Base-by-base conservation (phyloP, 345 rosid species). In the Corchorus olitorius region DNA sequence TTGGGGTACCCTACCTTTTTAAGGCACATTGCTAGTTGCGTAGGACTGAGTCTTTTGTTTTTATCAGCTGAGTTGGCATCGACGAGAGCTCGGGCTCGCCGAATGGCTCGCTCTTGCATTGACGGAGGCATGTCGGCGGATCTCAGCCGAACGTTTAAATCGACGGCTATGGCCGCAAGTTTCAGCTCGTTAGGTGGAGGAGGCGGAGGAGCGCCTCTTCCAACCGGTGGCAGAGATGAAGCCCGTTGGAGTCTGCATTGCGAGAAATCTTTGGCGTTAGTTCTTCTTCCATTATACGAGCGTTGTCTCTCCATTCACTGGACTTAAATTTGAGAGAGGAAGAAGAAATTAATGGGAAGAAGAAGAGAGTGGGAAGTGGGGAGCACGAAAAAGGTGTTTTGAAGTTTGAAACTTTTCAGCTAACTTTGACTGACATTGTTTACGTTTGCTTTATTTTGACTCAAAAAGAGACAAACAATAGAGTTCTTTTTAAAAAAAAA, bases 131-230 rank as follows among this genome's bases (percentile, higher is more conserved):
- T 86, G 35, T 84, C 87, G 12, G 89, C 85, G 27, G 89, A 88
- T 82, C 89, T 84, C 85, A 82, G 84, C 74, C 86, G 86, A n/a
- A 87, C 82, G 66, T 87, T 85, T 59, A 87, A 53, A 63, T 79
- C 74, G n/a, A 79, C 75, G 22, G 87, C 91, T 13, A 84, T 55
- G 19, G 87, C 86, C 9, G 88, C 87, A 1, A 84, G 86, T 73
- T 71, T 82, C 11, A 70, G 84, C 70, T 82, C 81, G n/a, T 75
- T 67, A 17, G 55, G 9, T 1, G 39, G 56, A 43, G 67, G 56
- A 15, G 65, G 39, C 0, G 60, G 70, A 27, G 37, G 27, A 27
- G 27, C 27, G 27, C 27, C 66, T 70, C 73, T 70, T 7, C 60
- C 73, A 55, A 52, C 27, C 60, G 73, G 60, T 1, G 73, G 60